These are phyloP conservation scores for Tieghemostelium lacteum DNA, from an alignment of 78 protist genomes.

Conservation along the genomic window DNA sequence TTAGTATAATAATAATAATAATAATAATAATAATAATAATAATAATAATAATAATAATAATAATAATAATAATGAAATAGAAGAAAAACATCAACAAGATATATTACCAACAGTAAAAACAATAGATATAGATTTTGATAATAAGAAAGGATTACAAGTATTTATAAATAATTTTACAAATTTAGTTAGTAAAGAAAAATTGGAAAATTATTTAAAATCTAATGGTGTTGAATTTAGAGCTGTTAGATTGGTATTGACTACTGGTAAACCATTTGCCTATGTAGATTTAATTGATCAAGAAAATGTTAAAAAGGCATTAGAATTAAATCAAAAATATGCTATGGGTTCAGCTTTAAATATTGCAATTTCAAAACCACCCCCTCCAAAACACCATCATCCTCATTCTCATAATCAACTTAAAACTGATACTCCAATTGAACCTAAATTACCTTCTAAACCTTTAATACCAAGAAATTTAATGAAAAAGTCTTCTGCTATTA, in stretches of 20 bases:
- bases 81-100: not conserved
- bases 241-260: constrained; percentile 4
- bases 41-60: not conserved
- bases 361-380: constrained; percentile 59
- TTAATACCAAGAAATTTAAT: no score
- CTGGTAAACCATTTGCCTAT: constrained; percentile 65
- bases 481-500: no score
- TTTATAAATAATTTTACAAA: constrained; percentile 51
- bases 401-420: no score
- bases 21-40: no score
- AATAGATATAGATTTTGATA: constrained; percentile 12
- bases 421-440: no score
- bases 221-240: constrained; percentile 7
- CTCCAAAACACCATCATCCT: not conserved
- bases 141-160: constrained; percentile 25
- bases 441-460: no score
- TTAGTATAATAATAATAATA: no score
- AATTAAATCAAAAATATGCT: constrained; percentile 42
- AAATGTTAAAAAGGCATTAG: constrained; percentile 37
- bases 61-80: not conserved
- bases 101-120: not conserved
- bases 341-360: constrained; percentile 33
- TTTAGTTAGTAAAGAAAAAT: constrained; percentile 39
- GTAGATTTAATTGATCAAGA: constrained; percentile 38
- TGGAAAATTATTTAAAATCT: constrained; percentile 12